phyloP scores from a whole-genome alignment of 495 filamentous ascomycete species.

The Neurospora tetrasperma region DNA sequence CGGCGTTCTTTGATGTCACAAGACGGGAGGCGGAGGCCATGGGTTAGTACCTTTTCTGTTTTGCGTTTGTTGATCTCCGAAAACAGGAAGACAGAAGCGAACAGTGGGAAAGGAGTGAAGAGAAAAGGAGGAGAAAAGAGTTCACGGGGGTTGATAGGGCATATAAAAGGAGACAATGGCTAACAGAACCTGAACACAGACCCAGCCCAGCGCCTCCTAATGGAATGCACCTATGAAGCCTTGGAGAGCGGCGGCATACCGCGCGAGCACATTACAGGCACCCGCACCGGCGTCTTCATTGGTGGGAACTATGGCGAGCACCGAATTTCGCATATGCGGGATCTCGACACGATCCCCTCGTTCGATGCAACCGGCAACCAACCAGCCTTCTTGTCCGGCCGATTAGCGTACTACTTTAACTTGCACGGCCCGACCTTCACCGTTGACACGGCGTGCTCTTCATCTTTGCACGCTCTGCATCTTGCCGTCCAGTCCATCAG shows the following conservation, averaged over 20 bases:
- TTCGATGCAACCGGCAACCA: slow-evolving; percentile 34
- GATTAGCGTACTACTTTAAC: slow-evolving; percentile 46
- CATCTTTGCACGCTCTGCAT: slow-evolving; percentile 49
- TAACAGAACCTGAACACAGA: slow-evolving; percentile 18
- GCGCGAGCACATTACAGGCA: slow-evolving; percentile 35
- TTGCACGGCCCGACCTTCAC: slow-evolving; percentile 50
- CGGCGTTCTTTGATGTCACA: slow-evolving; percentile 43
- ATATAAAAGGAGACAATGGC: not conserved
- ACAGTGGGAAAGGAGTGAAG: not conserved
- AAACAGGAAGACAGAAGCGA: not conserved
- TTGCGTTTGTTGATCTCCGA: not conserved
- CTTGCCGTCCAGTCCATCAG: slow-evolving; percentile 73
- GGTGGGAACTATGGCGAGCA: slow-evolving; percentile 32
- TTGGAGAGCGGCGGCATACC: slow-evolving; percentile 41
- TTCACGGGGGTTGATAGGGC: not conserved
- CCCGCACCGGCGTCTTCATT: slow-evolving; percentile 35
- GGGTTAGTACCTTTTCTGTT: slow-evolving; percentile 16
- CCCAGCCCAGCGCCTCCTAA: slow-evolving; percentile 45
- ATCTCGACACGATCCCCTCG: slow-evolving; percentile 29
- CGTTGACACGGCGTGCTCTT: slow-evolving; percentile 81
- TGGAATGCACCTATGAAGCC: slow-evolving; percentile 44
- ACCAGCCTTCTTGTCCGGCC: slow-evolving; percentile 42
- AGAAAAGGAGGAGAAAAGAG: not conserved
- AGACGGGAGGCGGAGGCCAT: slow-evolving; percentile 39
- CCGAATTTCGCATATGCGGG: slow-evolving; percentile 26